Conservation (phyloP, 2,329 filamentous ascomycete genomes). For the Dichotomopilus funicola region DNA sequence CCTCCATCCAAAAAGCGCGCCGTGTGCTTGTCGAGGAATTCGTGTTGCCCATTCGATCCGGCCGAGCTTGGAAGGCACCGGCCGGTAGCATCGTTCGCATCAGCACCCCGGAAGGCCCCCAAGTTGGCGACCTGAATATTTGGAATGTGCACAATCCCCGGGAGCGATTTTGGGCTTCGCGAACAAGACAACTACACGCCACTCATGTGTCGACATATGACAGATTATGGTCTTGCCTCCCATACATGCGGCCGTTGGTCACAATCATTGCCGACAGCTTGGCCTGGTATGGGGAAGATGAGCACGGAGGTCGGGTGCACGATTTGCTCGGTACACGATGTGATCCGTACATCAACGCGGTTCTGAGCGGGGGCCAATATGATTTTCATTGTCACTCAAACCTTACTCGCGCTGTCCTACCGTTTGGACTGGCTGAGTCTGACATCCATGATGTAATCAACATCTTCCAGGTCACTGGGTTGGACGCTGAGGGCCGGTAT, state of each 20-base stretch:
- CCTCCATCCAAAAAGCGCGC: constrained; percentile 49
- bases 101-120: constrained; percentile 68
- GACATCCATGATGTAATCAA: constrained; percentile 85
- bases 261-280: constrained; percentile 67
- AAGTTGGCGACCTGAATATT: constrained; percentile 79
- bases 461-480: constrained; percentile 75
- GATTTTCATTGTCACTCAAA: constrained; percentile 84
- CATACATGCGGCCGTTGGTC: constrained; percentile 67
- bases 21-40: constrained; percentile 44
- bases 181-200: constrained; percentile 72
- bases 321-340: constrained; percentile 78
- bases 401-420: constrained; percentile 63
- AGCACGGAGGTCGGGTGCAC: constrained; percentile 62
- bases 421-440: constrained; percentile 60
- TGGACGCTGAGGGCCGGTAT: constrained; percentile 65
- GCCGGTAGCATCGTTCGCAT: constrained; percentile 65
- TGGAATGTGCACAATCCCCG: constrained; percentile 72
- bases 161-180: constrained; percentile 74
- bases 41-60: constrained; percentile 65
- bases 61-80: constrained; percentile 63
- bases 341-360: constrained; percentile 74
- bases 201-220: constrained; percentile 67
- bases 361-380: constrained; percentile 64
- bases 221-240: constrained; percentile 70
- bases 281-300: constrained; percentile 51